Conservation (phyloP, 2,329 filamentous ascomycete genomes). For the Keithomyces neogunnii region DNA sequence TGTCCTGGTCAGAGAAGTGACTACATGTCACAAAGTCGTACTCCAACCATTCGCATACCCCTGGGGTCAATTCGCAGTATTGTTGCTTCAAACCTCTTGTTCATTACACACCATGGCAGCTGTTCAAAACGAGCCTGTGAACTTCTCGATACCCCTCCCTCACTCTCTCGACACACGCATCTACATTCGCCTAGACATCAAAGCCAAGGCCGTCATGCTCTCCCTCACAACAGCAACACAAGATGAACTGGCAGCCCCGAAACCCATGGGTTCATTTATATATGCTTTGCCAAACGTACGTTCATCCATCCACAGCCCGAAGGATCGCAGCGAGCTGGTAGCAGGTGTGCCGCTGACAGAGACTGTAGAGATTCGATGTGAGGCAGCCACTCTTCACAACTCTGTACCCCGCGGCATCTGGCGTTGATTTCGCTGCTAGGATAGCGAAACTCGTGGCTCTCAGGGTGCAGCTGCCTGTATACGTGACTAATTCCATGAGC, state of each 20-base stretch:
- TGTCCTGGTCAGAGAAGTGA: background rate
- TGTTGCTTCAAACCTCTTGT: too few relatives aligned
- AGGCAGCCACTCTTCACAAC: conserved; percentile 65
- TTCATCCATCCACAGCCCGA: background rate
- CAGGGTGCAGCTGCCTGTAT: conserved; percentile 65
- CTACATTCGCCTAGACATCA: conserved; percentile 50
- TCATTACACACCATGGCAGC: background rate
- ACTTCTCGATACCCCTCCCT: conserved; percentile 52
- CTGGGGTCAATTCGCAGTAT: background rate
- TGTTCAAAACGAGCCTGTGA: background rate
- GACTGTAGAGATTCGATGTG: conserved; percentile 43
- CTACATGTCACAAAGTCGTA: background rate
- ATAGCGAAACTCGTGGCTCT: conserved; percentile 77
- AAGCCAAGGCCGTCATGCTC: conserved; percentile 49
- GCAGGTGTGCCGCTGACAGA: conserved; percentile 14
- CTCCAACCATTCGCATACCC: background rate
- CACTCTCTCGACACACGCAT: conserved; percentile 52
- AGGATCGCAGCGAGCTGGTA: too few relatives aligned
- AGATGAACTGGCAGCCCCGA: conserved; percentile 39
- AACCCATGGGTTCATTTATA: conserved; percentile 77
- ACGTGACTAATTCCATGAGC: conserved; percentile 82
- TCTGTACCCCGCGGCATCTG: conserved; percentile 66
- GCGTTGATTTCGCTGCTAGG: conserved; percentile 78
- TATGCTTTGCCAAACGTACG: conserved; percentile 83
- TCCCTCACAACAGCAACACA: conserved; percentile 51